Conservation (phyloP, 306 rosid species). For the Lathyrus oleraceus region DNA sequence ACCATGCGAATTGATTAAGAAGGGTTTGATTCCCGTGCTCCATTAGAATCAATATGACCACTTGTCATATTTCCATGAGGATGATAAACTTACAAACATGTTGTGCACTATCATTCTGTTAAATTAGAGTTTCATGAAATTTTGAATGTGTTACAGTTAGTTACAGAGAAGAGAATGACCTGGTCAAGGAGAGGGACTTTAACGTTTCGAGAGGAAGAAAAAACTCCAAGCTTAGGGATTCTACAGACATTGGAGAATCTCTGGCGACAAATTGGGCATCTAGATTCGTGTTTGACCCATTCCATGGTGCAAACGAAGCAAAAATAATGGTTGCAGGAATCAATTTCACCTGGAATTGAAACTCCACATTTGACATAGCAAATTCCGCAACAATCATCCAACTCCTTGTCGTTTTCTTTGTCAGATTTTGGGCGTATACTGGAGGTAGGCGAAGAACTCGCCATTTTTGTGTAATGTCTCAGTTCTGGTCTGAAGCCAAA, state of each 20-base stretch:
- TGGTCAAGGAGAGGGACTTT: conserved; percentile 70
- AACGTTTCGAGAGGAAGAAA: conserved; percentile 47
- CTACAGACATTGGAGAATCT: conserved; percentile 62
- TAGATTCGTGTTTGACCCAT: conserved; percentile 79
- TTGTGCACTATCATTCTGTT: no score
- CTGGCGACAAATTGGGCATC: conserved; percentile 78
- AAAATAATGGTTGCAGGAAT: conserved; percentile 72
- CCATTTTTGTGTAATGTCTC: conserved; percentile 37
- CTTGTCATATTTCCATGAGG: conserved; percentile 43
- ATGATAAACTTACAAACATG: conserved; percentile 45
- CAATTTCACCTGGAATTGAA: conserved; percentile 60
- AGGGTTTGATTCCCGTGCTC: no score
- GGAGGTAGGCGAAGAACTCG: conserved; percentile 27
- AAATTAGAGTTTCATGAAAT: neutral
- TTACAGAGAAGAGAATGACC: conserved; percentile 37
- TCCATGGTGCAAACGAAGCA: conserved; percentile 84
- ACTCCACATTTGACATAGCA: conserved; percentile 55
- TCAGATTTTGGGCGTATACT: conserved; percentile 50
- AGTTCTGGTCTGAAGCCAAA: neutral
- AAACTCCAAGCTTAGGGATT: conserved; percentile 41
- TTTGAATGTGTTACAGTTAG: neutral
- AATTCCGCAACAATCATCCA: conserved; percentile 52
- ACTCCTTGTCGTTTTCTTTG: neutral
- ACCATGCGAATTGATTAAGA: no score
- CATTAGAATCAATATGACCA: conserved; percentile 47